These are phyloP conservation scores for Cicer pinnatifidum DNA, from an alignment of 306 rosid genomes.

Conservation along the genomic window DNA sequence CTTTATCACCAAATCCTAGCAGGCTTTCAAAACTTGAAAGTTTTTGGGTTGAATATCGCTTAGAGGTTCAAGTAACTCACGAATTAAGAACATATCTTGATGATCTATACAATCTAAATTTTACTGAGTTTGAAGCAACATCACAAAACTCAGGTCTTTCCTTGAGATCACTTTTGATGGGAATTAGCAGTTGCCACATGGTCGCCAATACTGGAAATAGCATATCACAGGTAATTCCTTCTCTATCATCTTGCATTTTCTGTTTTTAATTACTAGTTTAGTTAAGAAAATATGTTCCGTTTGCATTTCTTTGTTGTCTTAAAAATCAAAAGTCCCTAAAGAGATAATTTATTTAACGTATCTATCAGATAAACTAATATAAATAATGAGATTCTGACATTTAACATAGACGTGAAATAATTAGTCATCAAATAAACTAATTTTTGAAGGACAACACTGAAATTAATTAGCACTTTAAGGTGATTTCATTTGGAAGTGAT, in stretches of 20 bases:
- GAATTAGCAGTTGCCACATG: neutral
- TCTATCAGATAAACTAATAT: no score
- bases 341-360: neutral
- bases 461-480: no score
- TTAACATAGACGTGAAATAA: no score
- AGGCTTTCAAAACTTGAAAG: slow-evolving; percentile 18
- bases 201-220: neutral
- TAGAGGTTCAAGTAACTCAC: neutral
- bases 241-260: neutral
- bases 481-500: no score
- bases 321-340: neutral
- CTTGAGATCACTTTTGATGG: slow-evolving; percentile 22
- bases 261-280: neutral
- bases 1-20: neutral
- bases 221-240: slow-evolving; percentile 37
- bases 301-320: neutral
- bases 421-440: no score
- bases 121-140: neutral
- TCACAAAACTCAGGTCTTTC: neutral
- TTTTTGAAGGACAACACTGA: no score
- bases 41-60: neutral
- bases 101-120: neutral
- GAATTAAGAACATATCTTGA: slow-evolving; percentile 6
- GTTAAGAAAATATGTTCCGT: neutral
- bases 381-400: no score